A percentile compares a stretch with the other conserved stretches of the same genome.
Evolutionary conservation across 371 early-diverging fungal genomes (phyloP).

Genomic region (Apophysomyces trapeziformis): DNA sequence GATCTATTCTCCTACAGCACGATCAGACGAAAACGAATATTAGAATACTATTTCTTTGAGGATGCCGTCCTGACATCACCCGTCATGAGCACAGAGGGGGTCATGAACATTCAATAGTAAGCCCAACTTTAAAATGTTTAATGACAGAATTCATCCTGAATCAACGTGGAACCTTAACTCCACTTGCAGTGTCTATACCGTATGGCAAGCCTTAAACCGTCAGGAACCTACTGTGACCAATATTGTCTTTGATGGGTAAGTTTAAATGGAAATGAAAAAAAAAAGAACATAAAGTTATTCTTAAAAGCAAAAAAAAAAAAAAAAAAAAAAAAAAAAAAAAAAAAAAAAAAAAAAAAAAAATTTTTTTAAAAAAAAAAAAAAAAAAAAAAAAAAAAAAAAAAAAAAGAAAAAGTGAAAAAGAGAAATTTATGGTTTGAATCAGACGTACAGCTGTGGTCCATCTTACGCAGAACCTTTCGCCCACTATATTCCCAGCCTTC

Average conservation of each 20-base stretch:
- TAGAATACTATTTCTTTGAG: slow-evolving; percentile 31
- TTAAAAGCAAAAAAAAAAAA: background rate
- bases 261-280: no score
- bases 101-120: slow-evolving; percentile 45
- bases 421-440: slow-evolving; percentile 6
- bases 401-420: background rate
- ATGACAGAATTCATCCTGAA: background rate
- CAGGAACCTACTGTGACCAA: slow-evolving; percentile 50
- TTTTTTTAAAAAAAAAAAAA: no score
- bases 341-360: no score
- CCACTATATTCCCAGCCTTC: slow-evolving; percentile 52
- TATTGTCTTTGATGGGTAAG: slow-evolving; percentile 49
- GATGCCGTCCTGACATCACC: slow-evolving; percentile 42
- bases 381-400: background rate
- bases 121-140: background rate
- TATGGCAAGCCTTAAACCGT: slow-evolving; percentile 53
- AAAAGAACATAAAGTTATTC: no score
- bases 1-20: slow-evolving; percentile 36
- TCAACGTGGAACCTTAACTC: background rate
- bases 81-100: slow-evolving; percentile 46
- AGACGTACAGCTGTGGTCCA: slow-evolving; percentile 63
- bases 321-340: no score
- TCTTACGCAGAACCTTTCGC: slow-evolving; percentile 56
- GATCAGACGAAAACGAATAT: slow-evolving; percentile 26
- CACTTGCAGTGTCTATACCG: slow-evolving; percentile 39